Conservation (phyloP, 148 eudicot genomes). For the Linanthus parryae region DNA sequence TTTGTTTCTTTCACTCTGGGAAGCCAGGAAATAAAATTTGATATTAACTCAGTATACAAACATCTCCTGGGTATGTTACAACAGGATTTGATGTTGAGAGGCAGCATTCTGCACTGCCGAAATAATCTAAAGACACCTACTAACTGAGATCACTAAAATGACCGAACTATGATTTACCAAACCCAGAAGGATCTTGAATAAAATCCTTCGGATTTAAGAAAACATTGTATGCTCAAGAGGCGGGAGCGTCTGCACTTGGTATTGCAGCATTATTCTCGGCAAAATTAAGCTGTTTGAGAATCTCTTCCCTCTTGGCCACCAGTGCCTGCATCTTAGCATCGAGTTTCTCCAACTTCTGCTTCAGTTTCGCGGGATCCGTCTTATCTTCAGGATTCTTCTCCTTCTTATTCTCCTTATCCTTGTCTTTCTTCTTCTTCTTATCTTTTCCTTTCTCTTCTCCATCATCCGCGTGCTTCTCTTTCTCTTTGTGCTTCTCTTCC, state of each 20-base stretch:
- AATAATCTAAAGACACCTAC: too few species aligned
- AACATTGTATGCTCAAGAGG: too few species aligned
- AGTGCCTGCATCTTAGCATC: constrained; percentile 47
- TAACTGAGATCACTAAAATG: too few species aligned
- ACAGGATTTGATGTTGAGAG: too few species aligned
- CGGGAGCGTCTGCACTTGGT: constrained; percentile 4
- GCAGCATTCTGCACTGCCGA: too few species aligned
- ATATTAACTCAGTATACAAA: too few species aligned
- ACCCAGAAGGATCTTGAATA: too few species aligned
- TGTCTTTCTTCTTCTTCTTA: constrained; percentile 13
- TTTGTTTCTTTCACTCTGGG: too few species aligned
- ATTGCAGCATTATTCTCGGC: constrained; percentile 24
- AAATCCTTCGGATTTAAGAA: too few species aligned
- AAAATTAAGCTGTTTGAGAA: constrained; percentile 43
- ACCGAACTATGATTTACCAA: too few species aligned
- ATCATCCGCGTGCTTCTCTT: constrained; percentile 16
- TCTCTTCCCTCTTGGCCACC: constrained; percentile 42
- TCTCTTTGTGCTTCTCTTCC: constrained; percentile 23
- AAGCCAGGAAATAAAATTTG: too few species aligned
- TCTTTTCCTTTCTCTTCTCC: constrained; percentile 7
- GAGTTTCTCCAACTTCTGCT: constrained; percentile 47
- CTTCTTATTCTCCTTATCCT: constrained; percentile 41
- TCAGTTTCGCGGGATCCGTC: constrained; percentile 49
- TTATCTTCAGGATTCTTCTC: constrained; percentile 57
- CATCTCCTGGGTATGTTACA: too few species aligned